A percentile compares a stretch with the other conserved stretches of the same genome.
These are phyloP conservation scores for Blastocystis sp. DNA, from an alignment of 352 stramenopile species.

Conservation along the genomic window DNA sequence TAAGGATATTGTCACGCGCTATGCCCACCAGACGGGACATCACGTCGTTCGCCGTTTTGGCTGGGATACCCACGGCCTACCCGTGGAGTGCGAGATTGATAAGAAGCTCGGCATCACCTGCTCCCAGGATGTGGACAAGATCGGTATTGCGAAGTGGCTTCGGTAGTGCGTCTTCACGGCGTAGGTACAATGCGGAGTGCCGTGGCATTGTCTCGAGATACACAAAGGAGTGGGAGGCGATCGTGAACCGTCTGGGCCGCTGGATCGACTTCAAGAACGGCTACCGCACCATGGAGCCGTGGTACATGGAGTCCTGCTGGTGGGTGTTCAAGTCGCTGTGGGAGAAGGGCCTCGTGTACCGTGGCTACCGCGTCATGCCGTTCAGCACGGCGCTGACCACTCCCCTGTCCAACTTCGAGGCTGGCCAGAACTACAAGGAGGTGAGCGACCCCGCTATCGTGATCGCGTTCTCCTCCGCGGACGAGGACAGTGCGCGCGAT, in stretches of 20 bases:
- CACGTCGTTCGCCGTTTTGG: conserved; percentile 92
- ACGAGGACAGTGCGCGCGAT: conserved; percentile 72
- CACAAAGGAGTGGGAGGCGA: conserved; percentile 95
- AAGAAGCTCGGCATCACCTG: conserved; percentile 95
- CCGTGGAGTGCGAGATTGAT: conserved; percentile 98
- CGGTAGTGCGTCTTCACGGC: not conserved
- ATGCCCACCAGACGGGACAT: conserved; percentile 94
- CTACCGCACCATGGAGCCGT: conserved; percentile 99
- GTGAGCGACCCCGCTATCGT: conserved; percentile 94
- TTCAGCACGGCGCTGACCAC: conserved; percentile 95
- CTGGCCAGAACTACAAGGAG: conserved; percentile 97
- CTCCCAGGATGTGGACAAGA: conserved; percentile 92
- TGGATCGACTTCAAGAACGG: conserved; percentile 99
- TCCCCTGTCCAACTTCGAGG: conserved; percentile 98
- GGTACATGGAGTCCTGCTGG: conserved; percentile 99
- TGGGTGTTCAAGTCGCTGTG: conserved; percentile 97
- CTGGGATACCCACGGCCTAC: conserved; percentile 98
- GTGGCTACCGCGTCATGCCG: conserved; percentile 94
- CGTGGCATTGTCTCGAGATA: conserved; percentile 94
- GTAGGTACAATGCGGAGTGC: conserved; percentile 96
- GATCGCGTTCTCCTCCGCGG: conserved; percentile 83
- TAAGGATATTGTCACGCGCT: conserved; percentile 99
- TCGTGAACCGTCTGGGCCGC: conserved; percentile 91
- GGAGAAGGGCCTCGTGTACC: conserved; percentile 96
- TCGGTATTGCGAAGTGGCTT: conserved; percentile 82